Conservation (phyloP, 371 early-diverging fungal genomes). For the Capniomyces stellatus region DNA sequence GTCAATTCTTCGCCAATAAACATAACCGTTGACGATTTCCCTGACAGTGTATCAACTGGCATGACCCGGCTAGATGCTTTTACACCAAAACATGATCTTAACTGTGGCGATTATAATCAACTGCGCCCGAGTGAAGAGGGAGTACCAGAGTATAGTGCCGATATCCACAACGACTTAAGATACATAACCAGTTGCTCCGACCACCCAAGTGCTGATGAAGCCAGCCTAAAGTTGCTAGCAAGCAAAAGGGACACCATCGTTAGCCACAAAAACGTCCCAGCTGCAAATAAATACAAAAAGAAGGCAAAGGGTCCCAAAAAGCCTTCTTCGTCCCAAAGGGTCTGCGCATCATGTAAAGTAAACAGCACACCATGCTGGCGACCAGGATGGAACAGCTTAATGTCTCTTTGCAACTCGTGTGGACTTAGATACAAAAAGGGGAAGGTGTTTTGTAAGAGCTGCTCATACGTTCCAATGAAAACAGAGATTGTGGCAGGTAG, state of each 20-base stretch:
- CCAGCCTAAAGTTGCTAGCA: no score
- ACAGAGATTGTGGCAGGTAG: conserved; percentile 27
- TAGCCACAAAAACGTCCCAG: no score
- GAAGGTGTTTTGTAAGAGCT: conserved; percentile 27
- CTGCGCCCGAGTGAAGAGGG: no score
- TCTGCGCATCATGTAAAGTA: conserved; percentile 30
- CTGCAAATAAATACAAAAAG: background rate
- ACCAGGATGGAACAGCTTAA: conserved; percentile 30
- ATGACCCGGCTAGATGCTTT: no score
- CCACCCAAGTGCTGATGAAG: no score
- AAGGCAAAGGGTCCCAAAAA: background rate
- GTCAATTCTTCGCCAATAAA: background rate
- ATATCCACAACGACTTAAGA: no score
- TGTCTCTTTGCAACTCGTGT: conserved; percentile 34
- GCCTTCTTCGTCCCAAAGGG: conserved; percentile 5
- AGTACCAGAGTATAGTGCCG: no score
- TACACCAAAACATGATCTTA: no score
- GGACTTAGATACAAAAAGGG: conserved; percentile 36
- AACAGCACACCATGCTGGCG: conserved; percentile 37
- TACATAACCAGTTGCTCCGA: no score
- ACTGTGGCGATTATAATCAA: no score
- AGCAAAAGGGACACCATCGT: no score
- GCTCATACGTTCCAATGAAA: conserved; percentile 36
- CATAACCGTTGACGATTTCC: background rate
- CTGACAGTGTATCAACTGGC: no score